Conservation (phyloP, 2,329 filamentous ascomycete genomes). For the Sordariomycetes sp. region DNA sequence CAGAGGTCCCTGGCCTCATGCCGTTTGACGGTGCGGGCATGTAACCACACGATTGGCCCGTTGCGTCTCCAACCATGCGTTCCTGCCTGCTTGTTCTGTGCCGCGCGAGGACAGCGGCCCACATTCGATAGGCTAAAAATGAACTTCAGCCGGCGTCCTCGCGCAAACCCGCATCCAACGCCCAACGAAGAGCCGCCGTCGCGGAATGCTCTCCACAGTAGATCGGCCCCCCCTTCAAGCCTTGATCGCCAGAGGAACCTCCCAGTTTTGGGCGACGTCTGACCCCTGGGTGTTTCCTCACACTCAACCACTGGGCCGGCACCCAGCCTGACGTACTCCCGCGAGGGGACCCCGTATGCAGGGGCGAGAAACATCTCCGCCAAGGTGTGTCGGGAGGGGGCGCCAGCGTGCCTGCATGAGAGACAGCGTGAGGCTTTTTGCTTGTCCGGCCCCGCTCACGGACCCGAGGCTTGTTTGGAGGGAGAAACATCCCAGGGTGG, state of each 20-base stretch:
- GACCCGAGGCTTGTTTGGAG: neutral
- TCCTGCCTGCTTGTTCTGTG: neutral
- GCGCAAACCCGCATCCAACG: neutral
- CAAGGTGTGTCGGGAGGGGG: neutral
- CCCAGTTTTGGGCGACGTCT: neutral
- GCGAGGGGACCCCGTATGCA: neutral
- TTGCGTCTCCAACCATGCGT: neutral
- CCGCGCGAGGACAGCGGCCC: neutral
- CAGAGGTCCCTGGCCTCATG: neutral
- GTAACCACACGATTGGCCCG: neutral
- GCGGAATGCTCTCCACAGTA: neutral
- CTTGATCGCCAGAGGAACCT: neutral
- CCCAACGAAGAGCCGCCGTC: neutral
- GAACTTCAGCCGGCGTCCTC: neutral
- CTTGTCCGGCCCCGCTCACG: neutral
- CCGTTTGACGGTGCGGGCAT: neutral
- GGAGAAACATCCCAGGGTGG: neutral
- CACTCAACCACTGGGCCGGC: neutral
- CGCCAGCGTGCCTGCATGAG: neutral
- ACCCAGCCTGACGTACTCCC: neutral
- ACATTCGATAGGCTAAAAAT: slow-evolving; percentile 2
- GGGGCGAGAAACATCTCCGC: neutral
- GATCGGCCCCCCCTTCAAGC: neutral
- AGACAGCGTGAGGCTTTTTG: neutral
- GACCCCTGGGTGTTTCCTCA: neutral